Percentiles rank a stretch among this genome's conserved stretches.
phyloP scores from a whole-genome alignment of 495 filamentous ascomycete genomes.

The Parachaetomium inaequale region DNA sequence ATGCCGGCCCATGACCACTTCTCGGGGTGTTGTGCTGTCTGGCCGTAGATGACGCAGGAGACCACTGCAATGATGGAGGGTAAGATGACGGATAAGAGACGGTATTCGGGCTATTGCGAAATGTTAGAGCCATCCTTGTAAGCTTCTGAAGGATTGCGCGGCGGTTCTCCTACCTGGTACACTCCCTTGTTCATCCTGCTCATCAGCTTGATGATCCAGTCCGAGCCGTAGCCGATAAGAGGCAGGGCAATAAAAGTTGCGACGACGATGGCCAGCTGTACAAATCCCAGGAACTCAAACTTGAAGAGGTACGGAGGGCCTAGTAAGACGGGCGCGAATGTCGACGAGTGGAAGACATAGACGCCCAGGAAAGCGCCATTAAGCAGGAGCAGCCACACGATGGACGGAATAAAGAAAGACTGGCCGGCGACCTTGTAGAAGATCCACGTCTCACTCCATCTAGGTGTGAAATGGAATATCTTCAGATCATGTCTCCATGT shows the following conservation, averaged over 20 bases:
- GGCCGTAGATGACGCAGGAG: conserved; percentile 6
- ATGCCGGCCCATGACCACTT: conserved; percentile 4
- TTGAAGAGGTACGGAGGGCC: conserved; percentile 1
- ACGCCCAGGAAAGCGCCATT: conserved; percentile 2
- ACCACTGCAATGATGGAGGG: neutral
- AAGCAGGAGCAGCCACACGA: conserved; percentile 8
- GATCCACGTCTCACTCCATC: conserved; percentile 4
- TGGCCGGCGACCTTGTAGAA: conserved; percentile 7
- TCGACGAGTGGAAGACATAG: conserved; percentile 6
- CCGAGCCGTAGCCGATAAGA: conserved; percentile 3
- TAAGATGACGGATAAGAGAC: neutral
- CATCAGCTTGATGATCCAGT: conserved; percentile 6
- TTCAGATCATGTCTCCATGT: neutral
- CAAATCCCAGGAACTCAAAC: neutral
- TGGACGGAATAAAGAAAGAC: neutral
- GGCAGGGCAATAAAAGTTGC: neutral
- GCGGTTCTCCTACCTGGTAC: neutral
- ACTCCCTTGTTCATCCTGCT: conserved; percentile 5
- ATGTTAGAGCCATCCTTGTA: neutral
- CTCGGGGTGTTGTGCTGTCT: neutral
- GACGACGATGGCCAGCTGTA: neutral
- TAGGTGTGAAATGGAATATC: neutral
- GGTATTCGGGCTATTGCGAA: conserved; percentile 1
- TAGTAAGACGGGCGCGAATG: neutral
- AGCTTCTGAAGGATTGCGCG: neutral